Evolutionary conservation across 257 asterid species (phyloP).

Genomic region (Thymus quinquecostatus): DNA sequence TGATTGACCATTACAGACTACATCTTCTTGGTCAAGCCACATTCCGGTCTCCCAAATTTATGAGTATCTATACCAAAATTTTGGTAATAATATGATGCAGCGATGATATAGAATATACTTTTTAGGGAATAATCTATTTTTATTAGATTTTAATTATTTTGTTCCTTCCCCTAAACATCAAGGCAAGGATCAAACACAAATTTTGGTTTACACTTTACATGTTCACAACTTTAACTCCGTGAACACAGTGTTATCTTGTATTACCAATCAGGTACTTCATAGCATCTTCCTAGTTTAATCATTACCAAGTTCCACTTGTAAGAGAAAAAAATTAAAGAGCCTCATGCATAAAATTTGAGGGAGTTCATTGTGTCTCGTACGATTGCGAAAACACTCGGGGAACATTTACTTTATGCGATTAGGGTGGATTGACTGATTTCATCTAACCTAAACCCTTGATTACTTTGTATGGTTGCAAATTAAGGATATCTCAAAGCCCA

Average conservation of each 20-base stretch:
- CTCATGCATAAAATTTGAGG: constrained; percentile 6
- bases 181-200: constrained; percentile 14
- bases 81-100: neutral
- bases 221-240: neutral
- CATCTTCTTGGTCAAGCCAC: neutral
- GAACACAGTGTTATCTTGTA: neutral
- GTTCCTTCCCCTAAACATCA: neutral
- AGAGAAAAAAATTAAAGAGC: constrained; percentile 1
- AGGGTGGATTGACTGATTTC: no score
- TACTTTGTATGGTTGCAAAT: no score
- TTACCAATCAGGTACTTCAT: neutral
- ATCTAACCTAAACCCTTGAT: no score
- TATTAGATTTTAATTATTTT: neutral
- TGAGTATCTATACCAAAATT: neutral
- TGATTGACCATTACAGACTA: neutral
- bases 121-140: neutral
- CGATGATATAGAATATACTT: neutral
- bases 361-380: constrained; percentile 8
- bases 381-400: neutral
- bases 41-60: constrained; percentile 8
- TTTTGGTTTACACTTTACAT: neutral
- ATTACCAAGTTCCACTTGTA: neutral
- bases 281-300: constrained; percentile 20
- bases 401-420: no score
- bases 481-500: no score